Conservation (phyloP, 495 filamentous ascomycete genomes). For the Hypoxylon rickii region DNA sequence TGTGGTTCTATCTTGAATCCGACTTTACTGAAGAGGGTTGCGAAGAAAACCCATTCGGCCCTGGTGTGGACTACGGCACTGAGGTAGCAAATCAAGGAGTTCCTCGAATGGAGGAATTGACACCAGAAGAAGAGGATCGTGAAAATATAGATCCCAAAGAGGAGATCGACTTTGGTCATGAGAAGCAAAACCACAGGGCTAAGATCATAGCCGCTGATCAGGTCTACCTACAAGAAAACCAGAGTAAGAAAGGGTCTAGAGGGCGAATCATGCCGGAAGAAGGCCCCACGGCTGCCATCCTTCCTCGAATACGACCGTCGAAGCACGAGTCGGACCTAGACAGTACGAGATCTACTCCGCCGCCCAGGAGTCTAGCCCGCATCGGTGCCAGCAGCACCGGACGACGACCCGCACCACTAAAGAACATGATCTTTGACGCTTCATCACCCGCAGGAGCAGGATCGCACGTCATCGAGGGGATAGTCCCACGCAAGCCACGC, state of each 20-base stretch:
- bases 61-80: constrained; percentile 66
- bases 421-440: constrained; percentile 55
- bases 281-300: constrained; percentile 60
- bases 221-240: constrained; percentile 52
- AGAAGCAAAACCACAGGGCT: constrained; percentile 82
- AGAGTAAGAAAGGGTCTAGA: constrained; percentile 49
- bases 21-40: constrained; percentile 85
- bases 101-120: constrained; percentile 77
- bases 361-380: constrained; percentile 53
- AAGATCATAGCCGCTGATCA: constrained; percentile 65
- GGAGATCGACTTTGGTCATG: constrained; percentile 83
- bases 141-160: constrained; percentile 92
- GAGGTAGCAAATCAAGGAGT: constrained; percentile 76
- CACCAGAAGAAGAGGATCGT: constrained; percentile 70
- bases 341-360: constrained; percentile 62
- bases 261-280: constrained; percentile 51
- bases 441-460: constrained; percentile 53
- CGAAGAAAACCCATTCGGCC: constrained; percentile 85
- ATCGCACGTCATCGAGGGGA: constrained; percentile 45
- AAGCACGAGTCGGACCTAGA: constrained; percentile 64
- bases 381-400: constrained; percentile 45
- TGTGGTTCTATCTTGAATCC: constrained; percentile 99
- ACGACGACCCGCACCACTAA: constrained; percentile 54
- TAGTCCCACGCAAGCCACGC: constrained; percentile 60
- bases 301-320: constrained; percentile 56